Evolutionary conservation across 192 early-diverging fungal genomes (phyloP).

Genomic region (Endogone sp.): DNA sequence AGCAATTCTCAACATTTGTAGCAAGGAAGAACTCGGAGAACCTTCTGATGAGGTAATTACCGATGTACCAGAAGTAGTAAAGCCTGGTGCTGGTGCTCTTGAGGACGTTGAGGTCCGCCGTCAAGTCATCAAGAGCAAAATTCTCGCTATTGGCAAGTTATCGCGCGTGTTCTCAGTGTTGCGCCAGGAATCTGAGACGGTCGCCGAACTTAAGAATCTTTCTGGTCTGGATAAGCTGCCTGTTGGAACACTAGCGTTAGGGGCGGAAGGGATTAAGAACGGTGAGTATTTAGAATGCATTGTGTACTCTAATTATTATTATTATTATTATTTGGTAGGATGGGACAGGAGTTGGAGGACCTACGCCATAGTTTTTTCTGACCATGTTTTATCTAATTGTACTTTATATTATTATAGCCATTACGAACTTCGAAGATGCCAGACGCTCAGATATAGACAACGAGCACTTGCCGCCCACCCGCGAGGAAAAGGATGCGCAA

Average conservation of each 20-base stretch:
- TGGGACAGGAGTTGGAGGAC: no score
- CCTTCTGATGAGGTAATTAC: constrained; percentile 36
- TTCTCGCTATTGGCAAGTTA: constrained; percentile 90
- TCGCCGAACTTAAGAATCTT: constrained; percentile 90
- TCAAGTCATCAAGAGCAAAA: constrained; percentile 78
- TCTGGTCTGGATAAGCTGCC: constrained; percentile 84
- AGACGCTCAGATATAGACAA: constrained; percentile 88
- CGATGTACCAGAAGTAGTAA: constrained; percentile 6
- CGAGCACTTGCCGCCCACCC: constrained; percentile 83
- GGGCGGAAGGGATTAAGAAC: constrained; percentile 88
- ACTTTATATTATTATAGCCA: constrained; percentile 42
- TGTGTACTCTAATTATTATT: background rate
- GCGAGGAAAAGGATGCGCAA: constrained; percentile 40
- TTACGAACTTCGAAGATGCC: constrained; percentile 91
- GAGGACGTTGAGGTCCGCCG: constrained; percentile 61
- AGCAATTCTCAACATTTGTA: constrained; percentile 92
- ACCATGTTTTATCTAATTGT: background rate
- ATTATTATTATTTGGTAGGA: constrained; percentile 1
- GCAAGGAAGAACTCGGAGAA: constrained; percentile 86
- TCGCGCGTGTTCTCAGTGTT: constrained; percentile 87
- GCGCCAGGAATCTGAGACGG: constrained; percentile 86
- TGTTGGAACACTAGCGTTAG: constrained; percentile 79
- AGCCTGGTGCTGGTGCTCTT: background rate
- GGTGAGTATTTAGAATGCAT: no score
- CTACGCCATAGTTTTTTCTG: no score